phyloP scores from a whole-genome alignment of 176 grass and related monocot species.

The Bromus sterilis region DNA sequence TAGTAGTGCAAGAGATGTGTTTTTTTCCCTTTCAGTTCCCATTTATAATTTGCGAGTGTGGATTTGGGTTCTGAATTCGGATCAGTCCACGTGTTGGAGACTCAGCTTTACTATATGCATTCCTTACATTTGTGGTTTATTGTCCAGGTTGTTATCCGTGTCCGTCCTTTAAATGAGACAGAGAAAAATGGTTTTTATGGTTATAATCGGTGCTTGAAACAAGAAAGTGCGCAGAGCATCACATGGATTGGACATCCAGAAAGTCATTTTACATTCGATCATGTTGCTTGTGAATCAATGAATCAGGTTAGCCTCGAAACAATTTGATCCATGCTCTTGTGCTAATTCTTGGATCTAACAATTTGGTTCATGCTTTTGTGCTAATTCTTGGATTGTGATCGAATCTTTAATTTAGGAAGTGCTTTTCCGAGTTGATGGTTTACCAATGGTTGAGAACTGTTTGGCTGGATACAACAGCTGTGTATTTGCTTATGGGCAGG shows the following conservation, averaged over 20 bases:
- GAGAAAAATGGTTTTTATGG: constrained; percentile 52
- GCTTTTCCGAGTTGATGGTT: constrained; percentile 77
- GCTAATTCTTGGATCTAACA: background rate
- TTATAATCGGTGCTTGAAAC: constrained; percentile 79
- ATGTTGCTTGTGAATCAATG: constrained; percentile 90
- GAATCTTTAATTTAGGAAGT: constrained; percentile 50
- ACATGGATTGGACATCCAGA: constrained; percentile 88
- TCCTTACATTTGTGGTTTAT: constrained; percentile 13
- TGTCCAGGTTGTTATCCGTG: constrained; percentile 79
- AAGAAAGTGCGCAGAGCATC: constrained; percentile 73
- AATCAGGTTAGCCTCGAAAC: constrained; percentile 59
- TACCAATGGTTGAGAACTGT: constrained; percentile 97
- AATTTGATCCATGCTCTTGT: background rate
- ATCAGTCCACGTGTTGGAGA: background rate
- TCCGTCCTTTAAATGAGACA: constrained; percentile 61
- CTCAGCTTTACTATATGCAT: background rate
- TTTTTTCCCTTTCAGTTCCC: background rate
- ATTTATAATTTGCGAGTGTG: background rate
- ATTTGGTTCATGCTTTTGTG: background rate
- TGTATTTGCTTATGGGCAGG: constrained; percentile 95
- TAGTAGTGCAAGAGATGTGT: background rate
- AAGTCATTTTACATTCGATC: constrained; percentile 73
- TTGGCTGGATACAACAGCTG: constrained; percentile 96
- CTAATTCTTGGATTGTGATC: constrained; percentile 11
- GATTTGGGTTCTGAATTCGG: background rate